A percentile compares a stretch with the other conserved stretches of the same genome.
Conservation (phyloP, 163 green algal species). For the Trebouxiophyceae sp. region DNA sequence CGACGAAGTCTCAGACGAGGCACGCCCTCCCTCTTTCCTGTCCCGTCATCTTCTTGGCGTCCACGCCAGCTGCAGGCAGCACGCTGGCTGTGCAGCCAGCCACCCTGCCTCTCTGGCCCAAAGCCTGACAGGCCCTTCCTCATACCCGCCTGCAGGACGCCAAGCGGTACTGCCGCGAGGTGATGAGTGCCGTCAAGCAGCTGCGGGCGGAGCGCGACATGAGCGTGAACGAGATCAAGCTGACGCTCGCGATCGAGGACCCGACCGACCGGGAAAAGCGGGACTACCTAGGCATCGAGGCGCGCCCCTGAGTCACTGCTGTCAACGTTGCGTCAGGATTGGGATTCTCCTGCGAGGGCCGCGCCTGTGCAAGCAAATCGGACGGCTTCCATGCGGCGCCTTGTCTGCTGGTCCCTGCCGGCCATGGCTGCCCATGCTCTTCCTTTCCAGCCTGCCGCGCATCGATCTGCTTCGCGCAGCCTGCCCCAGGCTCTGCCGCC, state of each 20-base stretch:
- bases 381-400: too few relatives aligned
- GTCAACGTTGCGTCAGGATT: too few relatives aligned
- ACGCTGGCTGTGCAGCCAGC: background rate
- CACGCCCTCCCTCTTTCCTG: too few relatives aligned
- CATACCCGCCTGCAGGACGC: slow-evolving; percentile 32
- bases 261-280: slow-evolving; percentile 41
- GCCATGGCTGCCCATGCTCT: too few relatives aligned
- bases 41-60: too few relatives aligned
- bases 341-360: too few relatives aligned
- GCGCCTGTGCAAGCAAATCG: too few relatives aligned
- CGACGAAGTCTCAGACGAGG: slow-evolving; percentile 43
- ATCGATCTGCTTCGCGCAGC: too few relatives aligned
- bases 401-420: too few relatives aligned
- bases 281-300: slow-evolving; percentile 59
- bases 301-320: too few relatives aligned
- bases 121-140: background rate
- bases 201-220: slow-evolving; percentile 74
- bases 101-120: background rate
- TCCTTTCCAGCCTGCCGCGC: too few relatives aligned
- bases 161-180: slow-evolving; percentile 48
- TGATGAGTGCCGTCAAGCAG: slow-evolving; percentile 55
- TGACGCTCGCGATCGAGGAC: slow-evolving; percentile 79
- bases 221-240: slow-evolving; percentile 65
- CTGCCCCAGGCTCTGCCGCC: too few relatives aligned
- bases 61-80: background rate